A percentile compares a stretch with the other conserved stretches of the same genome.
These are phyloP conservation scores for Phytopythium aichiense DNA, from an alignment of 352 stramenopile genomes.

Conservation along the genomic window DNA sequence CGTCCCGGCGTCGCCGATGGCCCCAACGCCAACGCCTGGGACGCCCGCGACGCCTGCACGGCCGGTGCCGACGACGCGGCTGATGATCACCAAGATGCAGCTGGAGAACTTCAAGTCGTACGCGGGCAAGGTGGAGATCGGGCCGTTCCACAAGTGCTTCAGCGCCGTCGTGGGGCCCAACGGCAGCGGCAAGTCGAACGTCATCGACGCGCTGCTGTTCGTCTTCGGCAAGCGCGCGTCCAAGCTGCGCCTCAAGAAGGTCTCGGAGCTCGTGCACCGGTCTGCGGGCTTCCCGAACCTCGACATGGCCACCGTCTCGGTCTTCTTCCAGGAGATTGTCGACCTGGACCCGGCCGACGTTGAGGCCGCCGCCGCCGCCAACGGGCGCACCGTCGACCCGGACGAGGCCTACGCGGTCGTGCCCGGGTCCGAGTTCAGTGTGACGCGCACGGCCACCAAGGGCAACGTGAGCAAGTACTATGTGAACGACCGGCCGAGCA, in stretches of 20 bases:
- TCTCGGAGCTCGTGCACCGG: slow-evolving; percentile 98
- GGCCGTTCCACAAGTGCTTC: slow-evolving; percentile 99
- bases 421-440: slow-evolving; percentile 85
- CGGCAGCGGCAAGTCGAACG: slow-evolving; percentile 99
- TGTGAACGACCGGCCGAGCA: slow-evolving; percentile 91
- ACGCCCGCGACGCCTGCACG: slow-evolving; percentile 15
- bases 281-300: slow-evolving; percentile 89
- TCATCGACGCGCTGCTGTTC: slow-evolving; percentile 99
- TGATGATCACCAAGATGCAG: slow-evolving; percentile 98
- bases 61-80: slow-evolving; percentile 41
- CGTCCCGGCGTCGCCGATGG: background rate
- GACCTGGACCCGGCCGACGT: slow-evolving; percentile 35
- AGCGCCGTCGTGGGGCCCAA: slow-evolving; percentile 98
- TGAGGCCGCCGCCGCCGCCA: background rate
- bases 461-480: slow-evolving; percentile 98
- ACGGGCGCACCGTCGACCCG: slow-evolving; percentile 13
- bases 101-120: slow-evolving; percentile 99
- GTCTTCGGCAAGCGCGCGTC: slow-evolving; percentile 99
- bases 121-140: slow-evolving; percentile 94
- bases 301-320: slow-evolving; percentile 94
- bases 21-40: background rate
- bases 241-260: slow-evolving; percentile 93
- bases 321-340: slow-evolving; percentile 98
- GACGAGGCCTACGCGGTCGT: slow-evolving; percentile 95
- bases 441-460: slow-evolving; percentile 92